phyloP scores from a whole-genome alignment of 108 stramenopile species.

The Stephanodiscus minutulus region DNA sequence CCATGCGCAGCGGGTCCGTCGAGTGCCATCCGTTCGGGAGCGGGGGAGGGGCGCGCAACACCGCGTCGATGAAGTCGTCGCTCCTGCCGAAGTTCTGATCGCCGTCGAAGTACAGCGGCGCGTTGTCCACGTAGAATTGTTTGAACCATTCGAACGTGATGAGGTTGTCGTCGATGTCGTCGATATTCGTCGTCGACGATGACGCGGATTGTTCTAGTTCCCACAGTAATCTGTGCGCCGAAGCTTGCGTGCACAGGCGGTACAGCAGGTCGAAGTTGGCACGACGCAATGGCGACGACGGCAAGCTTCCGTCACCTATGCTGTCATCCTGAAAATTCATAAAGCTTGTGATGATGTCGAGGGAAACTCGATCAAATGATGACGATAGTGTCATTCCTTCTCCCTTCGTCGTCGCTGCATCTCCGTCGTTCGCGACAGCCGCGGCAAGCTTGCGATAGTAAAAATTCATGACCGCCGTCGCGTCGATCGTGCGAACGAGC shows the following conservation, averaged over 20 bases:
- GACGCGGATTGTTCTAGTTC: constrained; percentile 21
- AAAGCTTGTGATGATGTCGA: constrained; percentile 46
- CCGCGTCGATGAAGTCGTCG: constrained; percentile 67
- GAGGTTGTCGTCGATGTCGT: neutral
- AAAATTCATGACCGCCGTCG: constrained; percentile 52
- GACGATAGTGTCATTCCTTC: constrained; percentile 7
- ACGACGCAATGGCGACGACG: constrained; percentile 64
- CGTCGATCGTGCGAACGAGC: constrained; percentile 46
- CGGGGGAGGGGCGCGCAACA: constrained; percentile 64
- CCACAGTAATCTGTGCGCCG: constrained; percentile 66
- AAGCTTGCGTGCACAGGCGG: constrained; percentile 71
- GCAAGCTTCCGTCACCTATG: too few relatives aligned
- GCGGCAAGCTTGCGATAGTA: constrained; percentile 46
- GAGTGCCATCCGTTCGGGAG: constrained; percentile 38
- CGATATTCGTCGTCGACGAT: neutral
- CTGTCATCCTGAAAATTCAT: constrained; percentile 41
- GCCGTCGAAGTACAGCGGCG: constrained; percentile 70
- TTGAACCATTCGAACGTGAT: constrained; percentile 55
- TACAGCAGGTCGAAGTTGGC: constrained; percentile 80
- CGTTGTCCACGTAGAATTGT: constrained; percentile 61
- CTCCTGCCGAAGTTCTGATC: constrained; percentile 63
- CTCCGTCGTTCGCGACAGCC: neutral
- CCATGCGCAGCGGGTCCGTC: constrained; percentile 59
- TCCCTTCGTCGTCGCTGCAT: neutral
- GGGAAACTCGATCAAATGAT: constrained; percentile 58